Evolutionary conservation across 2,329 filamentous ascomycete species (phyloP).

Genomic region (Davidsoniella eucalypti): DNA sequence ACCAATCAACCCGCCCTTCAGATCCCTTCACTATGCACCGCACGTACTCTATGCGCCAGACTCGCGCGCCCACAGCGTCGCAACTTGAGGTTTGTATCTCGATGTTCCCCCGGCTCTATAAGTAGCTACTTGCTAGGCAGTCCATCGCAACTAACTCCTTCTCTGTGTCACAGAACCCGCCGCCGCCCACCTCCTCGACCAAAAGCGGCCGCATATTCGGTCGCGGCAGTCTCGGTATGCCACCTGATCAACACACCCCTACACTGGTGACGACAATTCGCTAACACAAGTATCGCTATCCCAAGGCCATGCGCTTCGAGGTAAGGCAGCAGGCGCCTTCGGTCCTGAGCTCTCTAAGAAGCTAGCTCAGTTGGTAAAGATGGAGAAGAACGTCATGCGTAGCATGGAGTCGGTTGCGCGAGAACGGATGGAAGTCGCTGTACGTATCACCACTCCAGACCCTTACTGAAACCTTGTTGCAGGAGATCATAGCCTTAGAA

Average conservation of each 20-base stretch:
- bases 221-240: slow-evolving; percentile 68
- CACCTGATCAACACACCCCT: neutral
- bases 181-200: slow-evolving; percentile 77
- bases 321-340: slow-evolving; percentile 60
- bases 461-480: neutral
- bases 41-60: slow-evolving; percentile 97
- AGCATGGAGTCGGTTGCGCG: slow-evolving; percentile 88
- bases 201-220: slow-evolving; percentile 85
- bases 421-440: slow-evolving; percentile 96
- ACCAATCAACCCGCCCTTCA: neutral
- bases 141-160: slow-evolving; percentile 8
- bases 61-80: slow-evolving; percentile 87
- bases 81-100: slow-evolving; percentile 36
- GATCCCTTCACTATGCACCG: slow-evolving; percentile 59
- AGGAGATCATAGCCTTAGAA: neutral
- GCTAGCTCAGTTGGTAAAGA: slow-evolving; percentile 94
- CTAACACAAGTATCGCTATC: slow-evolving; percentile 9
- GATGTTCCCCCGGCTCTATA: neutral
- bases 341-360: slow-evolving; percentile 88
- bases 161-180: slow-evolving; percentile 53
- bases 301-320: slow-evolving; percentile 49
- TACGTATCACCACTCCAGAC: slow-evolving; percentile 33
- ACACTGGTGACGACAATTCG: neutral
- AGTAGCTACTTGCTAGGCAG: neutral
- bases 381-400: slow-evolving; percentile 99